Conservation (phyloP, 805 yeast genomes). For the Spathaspora sp. region DNA sequence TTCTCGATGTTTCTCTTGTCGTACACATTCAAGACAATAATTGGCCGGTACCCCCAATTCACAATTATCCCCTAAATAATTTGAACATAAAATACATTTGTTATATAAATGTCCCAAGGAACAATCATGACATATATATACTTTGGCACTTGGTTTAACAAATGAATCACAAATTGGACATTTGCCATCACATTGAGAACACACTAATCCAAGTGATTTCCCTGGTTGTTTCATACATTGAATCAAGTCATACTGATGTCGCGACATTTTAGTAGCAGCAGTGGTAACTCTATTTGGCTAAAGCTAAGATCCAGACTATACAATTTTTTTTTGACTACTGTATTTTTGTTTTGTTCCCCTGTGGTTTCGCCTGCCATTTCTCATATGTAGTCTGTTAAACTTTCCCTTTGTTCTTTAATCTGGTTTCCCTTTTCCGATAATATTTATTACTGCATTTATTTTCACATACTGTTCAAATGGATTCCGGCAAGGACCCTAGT, state of each 20-base stretch:
- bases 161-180: slow-evolving; percentile 89
- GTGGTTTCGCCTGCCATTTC: neutral
- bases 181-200: slow-evolving; percentile 85
- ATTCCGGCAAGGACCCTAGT: neutral
- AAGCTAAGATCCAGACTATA: neutral
- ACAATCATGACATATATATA: slow-evolving; percentile 80
- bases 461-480: neutral
- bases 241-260: slow-evolving; percentile 82
- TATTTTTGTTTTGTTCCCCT: neutral
- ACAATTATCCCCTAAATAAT: slow-evolving; percentile 51
- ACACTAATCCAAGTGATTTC: slow-evolving; percentile 60
- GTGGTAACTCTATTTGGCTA: neutral
- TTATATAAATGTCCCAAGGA: slow-evolving; percentile 63
- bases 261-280: slow-evolving; percentile 54
- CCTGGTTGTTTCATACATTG: slow-evolving; percentile 89
- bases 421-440: neutral
- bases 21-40: slow-evolving; percentile 83
- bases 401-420: neutral
- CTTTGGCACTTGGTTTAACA: slow-evolving; percentile 66
- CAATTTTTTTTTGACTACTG: neutral
- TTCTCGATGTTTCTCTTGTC: slow-evolving; percentile 75
- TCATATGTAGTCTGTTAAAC: neutral
- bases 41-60: slow-evolving; percentile 48
- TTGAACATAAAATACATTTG: slow-evolving; percentile 78
- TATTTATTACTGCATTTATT: neutral